Percentiles rank a stretch among this genome's conserved stretches.
Conservation (phyloP, 2,329 filamentous ascomycete genomes). For the Ilyonectria destructans region DNA sequence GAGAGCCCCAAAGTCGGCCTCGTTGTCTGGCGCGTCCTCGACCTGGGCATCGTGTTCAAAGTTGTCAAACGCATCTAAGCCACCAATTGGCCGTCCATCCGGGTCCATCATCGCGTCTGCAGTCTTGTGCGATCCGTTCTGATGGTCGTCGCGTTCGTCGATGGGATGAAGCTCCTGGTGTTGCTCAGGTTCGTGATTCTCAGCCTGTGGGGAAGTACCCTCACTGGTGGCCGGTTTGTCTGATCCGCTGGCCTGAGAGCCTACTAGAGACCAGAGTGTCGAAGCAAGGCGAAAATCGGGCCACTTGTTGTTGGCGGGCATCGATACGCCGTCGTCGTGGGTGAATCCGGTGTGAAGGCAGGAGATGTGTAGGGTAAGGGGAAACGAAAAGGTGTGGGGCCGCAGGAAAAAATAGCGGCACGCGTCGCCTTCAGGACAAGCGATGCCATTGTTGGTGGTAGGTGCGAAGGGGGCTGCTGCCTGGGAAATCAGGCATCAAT, state of each 20-base stretch:
- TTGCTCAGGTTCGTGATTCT: conserved; percentile 38
- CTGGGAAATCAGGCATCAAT: conserved; percentile 41
- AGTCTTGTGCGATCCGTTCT: conserved; percentile 34
- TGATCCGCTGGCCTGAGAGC: conserved; percentile 48
- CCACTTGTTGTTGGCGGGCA: conserved; percentile 54
- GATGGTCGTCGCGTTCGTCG: conserved; percentile 38
- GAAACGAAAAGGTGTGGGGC: conserved; percentile 48
- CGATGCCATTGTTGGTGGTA: conserved; percentile 27
- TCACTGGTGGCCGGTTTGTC: conserved; percentile 44
- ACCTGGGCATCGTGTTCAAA: conserved; percentile 45
- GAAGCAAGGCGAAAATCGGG: conserved; percentile 54
- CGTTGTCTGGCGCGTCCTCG: conserved; percentile 41
- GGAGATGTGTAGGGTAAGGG: conserved; percentile 47
- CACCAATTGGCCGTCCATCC: conserved; percentile 45
- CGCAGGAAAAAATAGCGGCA: conserved; percentile 46
- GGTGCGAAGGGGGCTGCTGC: conserved; percentile 36
- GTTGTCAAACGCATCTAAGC: conserved; percentile 46
- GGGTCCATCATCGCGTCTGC: conserved; percentile 44
- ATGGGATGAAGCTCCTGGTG: conserved; percentile 36
- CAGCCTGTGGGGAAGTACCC: conserved; percentile 29
- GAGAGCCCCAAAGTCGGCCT: conserved; percentile 54
- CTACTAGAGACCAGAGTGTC: conserved; percentile 50
- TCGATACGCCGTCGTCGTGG: conserved; percentile 43
- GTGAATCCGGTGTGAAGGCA: conserved; percentile 38
- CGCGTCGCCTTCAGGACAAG: conserved; percentile 36